Evolutionary conservation across 768 basidiomycete genomes (phyloP), one percentile per base, ranked within the genome.

Genomic region (Coprinopsis sp.): DNA sequence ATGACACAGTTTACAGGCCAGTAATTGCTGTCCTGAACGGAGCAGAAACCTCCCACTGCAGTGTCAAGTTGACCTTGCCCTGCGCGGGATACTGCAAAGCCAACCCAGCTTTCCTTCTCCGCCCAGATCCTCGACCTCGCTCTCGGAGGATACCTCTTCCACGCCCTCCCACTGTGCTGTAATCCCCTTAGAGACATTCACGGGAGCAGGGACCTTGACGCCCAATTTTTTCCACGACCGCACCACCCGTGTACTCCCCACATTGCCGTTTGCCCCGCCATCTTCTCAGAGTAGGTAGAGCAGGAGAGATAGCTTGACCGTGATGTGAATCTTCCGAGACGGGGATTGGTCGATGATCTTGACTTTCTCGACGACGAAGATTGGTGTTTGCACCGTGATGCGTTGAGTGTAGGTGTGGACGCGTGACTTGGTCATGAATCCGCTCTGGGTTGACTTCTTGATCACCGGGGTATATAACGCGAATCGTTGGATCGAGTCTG

Each of bases 381-480:
- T 72, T 73, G 30, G 66, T 68, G 58, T 74, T 76, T 54, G 53
- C 6, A 73, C 37, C 1, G 67, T 68, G 53, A 73, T 66, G 34
- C 64, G 65, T 49, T 73, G 72, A 13, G 59, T 55, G 56, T 61
- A 70, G 24, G 46, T 33, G 11, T 62, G 55, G 11, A 48, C 63
- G 6, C 58, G 58, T 2, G 62, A 60, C 46, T 69, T 73, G 23
- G 50, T 57, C 51, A 63, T 64, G 42, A 71, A 66, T 0, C 71
- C 69, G 5, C 60, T 57, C 21, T 64, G 54, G 0, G 66, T 61
- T 18, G 54, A 47, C 44, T 66, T 67, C 50, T 64, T 68, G 37
- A 51, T 55, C 8, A 55, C 58, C 8, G 71, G 71, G 29, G 67
- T 72, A 72, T 1, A 67, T 69, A 10, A 71, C 53, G 13, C 65